Conservation (phyloP, 768 basidiomycete species). For the Tulasnella sp. region DNA sequence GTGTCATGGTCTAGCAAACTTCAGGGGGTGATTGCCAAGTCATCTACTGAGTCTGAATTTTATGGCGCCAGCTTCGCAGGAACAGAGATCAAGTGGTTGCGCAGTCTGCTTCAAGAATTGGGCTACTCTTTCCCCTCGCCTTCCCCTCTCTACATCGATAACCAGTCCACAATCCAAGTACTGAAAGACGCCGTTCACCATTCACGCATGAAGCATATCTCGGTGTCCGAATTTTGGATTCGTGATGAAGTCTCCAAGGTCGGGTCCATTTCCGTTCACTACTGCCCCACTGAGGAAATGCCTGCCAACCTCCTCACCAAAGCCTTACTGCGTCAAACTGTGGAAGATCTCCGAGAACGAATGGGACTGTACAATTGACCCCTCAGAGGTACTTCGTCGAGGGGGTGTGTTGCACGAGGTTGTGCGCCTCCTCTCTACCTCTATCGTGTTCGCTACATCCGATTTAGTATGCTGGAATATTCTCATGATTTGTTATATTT, state of each 20-base stretch:
- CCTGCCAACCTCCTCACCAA: constrained; percentile 34
- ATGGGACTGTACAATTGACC: background rate
- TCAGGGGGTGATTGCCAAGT: constrained; percentile 49
- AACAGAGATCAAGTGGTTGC: constrained; percentile 40
- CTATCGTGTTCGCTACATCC: background rate
- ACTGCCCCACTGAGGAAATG: constrained; percentile 28
- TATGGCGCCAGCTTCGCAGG: constrained; percentile 40
- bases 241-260: constrained; percentile 7
- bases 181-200: constrained; percentile 23
- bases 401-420: constrained; percentile 6
- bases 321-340: background rate
- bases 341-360: background rate
- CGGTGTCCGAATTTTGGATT: constrained; percentile 1
- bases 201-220: constrained; percentile 22
- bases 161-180: constrained; percentile 23
- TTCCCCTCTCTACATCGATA: constrained; percentile 35
- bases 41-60: constrained; percentile 44
- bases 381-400: background rate
- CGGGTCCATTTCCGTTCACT: background rate
- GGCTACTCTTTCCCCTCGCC: constrained; percentile 29
- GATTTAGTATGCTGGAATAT: background rate
- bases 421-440: background rate
- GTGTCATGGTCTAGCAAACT: constrained; percentile 48
- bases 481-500: background rate
- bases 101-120: constrained; percentile 37